phyloP scores from a whole-genome alignment of 1,284 basidiomycete species.

The Naganishia cerealis region DNA sequence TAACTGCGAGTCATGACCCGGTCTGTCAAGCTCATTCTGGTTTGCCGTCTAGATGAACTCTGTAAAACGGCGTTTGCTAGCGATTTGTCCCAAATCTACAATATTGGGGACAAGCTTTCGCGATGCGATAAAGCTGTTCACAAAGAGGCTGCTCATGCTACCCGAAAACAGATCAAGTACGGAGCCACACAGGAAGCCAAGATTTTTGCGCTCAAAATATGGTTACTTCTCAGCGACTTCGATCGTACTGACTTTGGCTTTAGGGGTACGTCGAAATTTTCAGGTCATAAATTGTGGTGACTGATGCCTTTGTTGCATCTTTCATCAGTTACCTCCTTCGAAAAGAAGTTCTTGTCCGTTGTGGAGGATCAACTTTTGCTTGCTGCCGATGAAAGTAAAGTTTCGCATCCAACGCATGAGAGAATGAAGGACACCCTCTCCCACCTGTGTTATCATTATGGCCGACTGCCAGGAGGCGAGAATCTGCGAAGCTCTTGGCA shows the following conservation, averaged over 20 bases:
- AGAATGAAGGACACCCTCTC: slow-evolving; percentile 43
- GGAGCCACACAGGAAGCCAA: slow-evolving; percentile 45
- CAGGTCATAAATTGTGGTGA: slow-evolving; percentile 19
- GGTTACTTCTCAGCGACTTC: slow-evolving; percentile 51
- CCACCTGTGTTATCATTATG: slow-evolving; percentile 47
- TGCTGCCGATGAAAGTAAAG: slow-evolving; percentile 8
- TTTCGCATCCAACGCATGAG: slow-evolving; percentile 23
- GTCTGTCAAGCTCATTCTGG: slow-evolving; percentile 4
- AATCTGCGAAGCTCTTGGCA: slow-evolving; percentile 47
- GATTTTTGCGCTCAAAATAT: slow-evolving; percentile 48
- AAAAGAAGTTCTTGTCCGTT: slow-evolving; percentile 45
- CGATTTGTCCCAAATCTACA: slow-evolving; percentile 42
- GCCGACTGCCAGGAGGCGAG: slow-evolving; percentile 48
- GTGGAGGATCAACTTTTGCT: slow-evolving; percentile 40
- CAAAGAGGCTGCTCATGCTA: slow-evolving; percentile 49
- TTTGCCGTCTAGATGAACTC: slow-evolving; percentile 20
- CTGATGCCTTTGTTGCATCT: neutral
- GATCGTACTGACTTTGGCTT: slow-evolving; percentile 41
- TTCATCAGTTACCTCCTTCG: slow-evolving; percentile 44
- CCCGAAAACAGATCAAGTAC: slow-evolving; percentile 52
- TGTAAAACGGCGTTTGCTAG: slow-evolving; percentile 24
- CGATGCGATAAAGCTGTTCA: slow-evolving; percentile 47
- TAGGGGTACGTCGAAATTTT: slow-evolving; percentile 41
- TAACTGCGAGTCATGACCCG: slow-evolving; percentile 10
- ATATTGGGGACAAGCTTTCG: slow-evolving; percentile 50